Conservation (phyloP, 176 grass and related monocot species). For the Lolium perenne region DNA sequence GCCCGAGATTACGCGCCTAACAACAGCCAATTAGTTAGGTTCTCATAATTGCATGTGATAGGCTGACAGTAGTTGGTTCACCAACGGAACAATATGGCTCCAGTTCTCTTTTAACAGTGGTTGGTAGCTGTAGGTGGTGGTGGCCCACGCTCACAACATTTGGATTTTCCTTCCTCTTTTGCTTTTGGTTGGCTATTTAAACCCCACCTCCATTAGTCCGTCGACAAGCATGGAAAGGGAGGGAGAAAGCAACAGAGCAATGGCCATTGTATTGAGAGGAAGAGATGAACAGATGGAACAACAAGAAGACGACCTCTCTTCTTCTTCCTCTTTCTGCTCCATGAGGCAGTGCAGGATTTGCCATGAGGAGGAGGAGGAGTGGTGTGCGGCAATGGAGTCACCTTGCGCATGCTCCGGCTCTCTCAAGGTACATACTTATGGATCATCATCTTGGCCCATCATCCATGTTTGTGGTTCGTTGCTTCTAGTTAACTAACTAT, state of each 20-base stretch:
- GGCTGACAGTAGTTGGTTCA: slow-evolving; percentile 18
- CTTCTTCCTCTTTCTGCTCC: slow-evolving; percentile 23
- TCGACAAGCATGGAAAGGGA: slow-evolving; percentile 24
- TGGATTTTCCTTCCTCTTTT: slow-evolving; percentile 39
- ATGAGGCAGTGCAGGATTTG: slow-evolving; percentile 83
- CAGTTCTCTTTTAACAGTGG: slow-evolving; percentile 31
- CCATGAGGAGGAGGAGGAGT: slow-evolving; percentile 73
- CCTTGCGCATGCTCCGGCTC: slow-evolving; percentile 90
- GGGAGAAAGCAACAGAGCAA: slow-evolving; percentile 28
- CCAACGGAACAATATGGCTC: slow-evolving; percentile 15
- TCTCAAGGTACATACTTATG: slow-evolving; percentile 61
- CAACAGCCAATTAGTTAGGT: slow-evolving; percentile 31
- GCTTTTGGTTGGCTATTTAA: slow-evolving; percentile 36
- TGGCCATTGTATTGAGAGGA: background rate
- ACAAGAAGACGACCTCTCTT: slow-evolving; percentile 24
- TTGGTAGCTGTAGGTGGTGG: slow-evolving; percentile 48
- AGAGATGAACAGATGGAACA: slow-evolving; percentile 35
- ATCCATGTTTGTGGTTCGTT: background rate
- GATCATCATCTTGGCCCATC: background rate
- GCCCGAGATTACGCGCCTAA: slow-evolving; percentile 46
- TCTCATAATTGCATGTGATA: slow-evolving; percentile 31
- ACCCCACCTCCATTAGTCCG: slow-evolving; percentile 24
- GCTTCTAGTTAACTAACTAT: background rate
- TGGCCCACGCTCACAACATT: slow-evolving; percentile 11
- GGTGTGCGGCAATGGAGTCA: slow-evolving; percentile 63